phyloP scores from a whole-genome alignment of 2,329 filamentous ascomycete genomes.

The Verticillium albo-atrum region DNA sequence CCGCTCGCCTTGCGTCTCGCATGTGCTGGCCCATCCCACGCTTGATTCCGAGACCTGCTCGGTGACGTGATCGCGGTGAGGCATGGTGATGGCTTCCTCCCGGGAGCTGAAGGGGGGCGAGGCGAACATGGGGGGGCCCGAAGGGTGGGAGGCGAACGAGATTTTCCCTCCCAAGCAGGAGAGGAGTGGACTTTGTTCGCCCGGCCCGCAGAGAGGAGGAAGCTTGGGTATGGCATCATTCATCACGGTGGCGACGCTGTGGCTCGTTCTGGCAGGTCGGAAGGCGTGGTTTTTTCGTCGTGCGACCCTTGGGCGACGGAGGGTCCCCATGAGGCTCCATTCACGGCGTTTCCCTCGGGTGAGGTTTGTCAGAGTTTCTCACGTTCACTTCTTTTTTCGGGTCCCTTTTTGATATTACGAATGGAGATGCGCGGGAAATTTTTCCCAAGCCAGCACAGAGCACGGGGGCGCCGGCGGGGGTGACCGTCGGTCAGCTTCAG shows the following conservation, averaged over 20 bases:
- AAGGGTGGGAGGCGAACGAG: too few species aligned
- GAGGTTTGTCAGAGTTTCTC: not conserved
- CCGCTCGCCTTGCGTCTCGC: not conserved
- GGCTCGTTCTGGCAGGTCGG: not conserved
- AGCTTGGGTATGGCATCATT: not conserved
- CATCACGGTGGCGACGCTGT: not conserved
- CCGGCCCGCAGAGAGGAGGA: not conserved
- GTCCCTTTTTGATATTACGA: not conserved
- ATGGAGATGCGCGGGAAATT: not conserved
- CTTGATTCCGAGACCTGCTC: not conserved
- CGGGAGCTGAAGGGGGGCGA: too few species aligned
- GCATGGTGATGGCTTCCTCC: not conserved
- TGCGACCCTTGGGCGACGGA: too few species aligned
- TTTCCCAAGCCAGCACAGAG: not conserved
- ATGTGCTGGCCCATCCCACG: not conserved
- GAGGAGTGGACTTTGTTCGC: too few species aligned
- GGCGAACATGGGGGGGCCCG: too few species aligned
- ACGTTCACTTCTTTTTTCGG: not conserved
- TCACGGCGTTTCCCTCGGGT: not conserved
- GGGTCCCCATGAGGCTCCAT: not conserved
- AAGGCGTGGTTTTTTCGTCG: not conserved
- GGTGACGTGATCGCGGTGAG: slow-evolving; percentile 1
- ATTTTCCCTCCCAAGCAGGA: too few species aligned
- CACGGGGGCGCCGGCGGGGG: not conserved
- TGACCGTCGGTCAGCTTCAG: too few species aligned